Base-by-base conservation (phyloP, 345 rosid genomes). In the Pugionium dolabratum region DNA sequence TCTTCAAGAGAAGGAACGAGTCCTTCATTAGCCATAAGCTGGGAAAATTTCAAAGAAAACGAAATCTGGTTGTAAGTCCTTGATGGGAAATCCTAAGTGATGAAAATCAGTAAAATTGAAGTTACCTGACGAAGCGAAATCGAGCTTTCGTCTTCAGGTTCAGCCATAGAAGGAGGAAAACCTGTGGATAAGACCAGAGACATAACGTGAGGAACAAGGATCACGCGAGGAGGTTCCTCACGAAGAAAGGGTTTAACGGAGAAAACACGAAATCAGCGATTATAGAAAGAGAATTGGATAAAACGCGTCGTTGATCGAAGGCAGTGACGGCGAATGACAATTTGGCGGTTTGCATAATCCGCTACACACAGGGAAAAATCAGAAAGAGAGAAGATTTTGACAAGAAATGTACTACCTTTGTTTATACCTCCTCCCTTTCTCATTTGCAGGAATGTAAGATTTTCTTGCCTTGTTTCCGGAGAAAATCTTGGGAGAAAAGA, bases 91-190 rank as follows among this genome's bases (percentile, higher is more conserved):
- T 33, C 0, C n/a, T 11, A 2, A n/a, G 26, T 28, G n/a, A 43
- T 41, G 2, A 42, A 40, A 44, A 49, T 25, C 3, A n/a, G 27
- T 71, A 57, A 32, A 62, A 46, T 40, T 33, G 40, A 31, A 35
- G 30, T 51, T 37, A 79, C 90, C 85, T 78, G 83, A 37, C 74
- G 77, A 78, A 83, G 85, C 31, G 80, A 78, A 49, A 68, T 36
- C 33, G 83, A 83, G 6, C 75, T 50, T 51, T 82, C 80, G 28
- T 81, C 80, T 57, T 83, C 80, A 71, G 71, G 76, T 42, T 33
- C 70, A 56, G 67, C 36, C 62, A 49, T 62, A 1, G 28, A 26
- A 55, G 62, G 70, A 36, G 66, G 67, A 40, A 59, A 63, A 9
- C 52, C 59, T 43, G 33, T 34, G 37, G 54, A 61, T 30, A 75